Base-by-base conservation (phyloP, 2,329 filamentous ascomycete species). In the Graphilbum fragrans region DNA sequence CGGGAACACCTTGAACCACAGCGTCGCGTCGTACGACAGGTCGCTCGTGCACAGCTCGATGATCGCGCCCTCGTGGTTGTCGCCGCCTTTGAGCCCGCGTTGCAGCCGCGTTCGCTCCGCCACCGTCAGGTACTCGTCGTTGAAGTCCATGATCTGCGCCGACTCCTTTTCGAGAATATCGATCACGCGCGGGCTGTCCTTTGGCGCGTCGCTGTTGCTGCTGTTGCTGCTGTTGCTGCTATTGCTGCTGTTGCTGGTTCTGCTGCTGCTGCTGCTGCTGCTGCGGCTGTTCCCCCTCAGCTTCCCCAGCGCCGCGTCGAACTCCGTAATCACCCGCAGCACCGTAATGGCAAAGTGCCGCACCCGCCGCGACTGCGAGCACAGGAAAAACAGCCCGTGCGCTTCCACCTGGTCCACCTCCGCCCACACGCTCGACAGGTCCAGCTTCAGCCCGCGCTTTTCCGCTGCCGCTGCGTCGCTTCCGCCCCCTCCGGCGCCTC, bases 1-100 rank as follows among this genome's bases (percentile, higher is more conserved):
- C 4, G 92, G 93, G 53, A 98, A 98, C 17, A 96, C 82, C 55
- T 96, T 98, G 63, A 92, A 93, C 92, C 92, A 98, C 12, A 98
- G 65, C 0, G 88, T 94, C 3, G 86, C 82, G 56, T 98, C 92
- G 53, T 96, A 95, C 1, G 87, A 86, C 21, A 92, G 79, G 51
- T 96, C 92, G 61, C 92, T 96, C 51, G 86, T 90, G 61, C 92
- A 96, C 20, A 98, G 74, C 56, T 96, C 90, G 27, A 96, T 83
- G 17, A 98, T 66, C 3, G 86, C 90, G 47, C 86, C 88, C 52
- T 85, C 88, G 52, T 88, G 81, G 36, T 80, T 80, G 51, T 86
- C 86, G 54, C 79, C 85, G 55, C 82, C 86, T 50, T 87, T 80
- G 59, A 94, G 81, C 9, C 90, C 90, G 47, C 92, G 80, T 54